Evolutionary conservation across 108 stramenopile species (phyloP), one percentile per base, ranked within the genome.

Genomic region (Seminavis robusta): DNA sequence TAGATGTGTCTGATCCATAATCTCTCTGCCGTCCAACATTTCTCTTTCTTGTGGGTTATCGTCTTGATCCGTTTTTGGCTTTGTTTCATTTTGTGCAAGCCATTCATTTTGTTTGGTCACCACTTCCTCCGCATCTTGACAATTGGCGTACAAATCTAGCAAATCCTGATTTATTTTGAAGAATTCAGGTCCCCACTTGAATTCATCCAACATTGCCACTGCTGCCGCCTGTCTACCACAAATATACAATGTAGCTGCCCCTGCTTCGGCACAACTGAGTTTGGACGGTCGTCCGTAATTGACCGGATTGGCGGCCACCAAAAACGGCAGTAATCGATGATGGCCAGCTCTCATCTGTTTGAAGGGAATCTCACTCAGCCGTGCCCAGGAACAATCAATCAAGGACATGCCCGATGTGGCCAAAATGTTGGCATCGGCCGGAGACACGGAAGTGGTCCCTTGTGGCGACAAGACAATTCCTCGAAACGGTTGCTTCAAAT

Each of bases 361-460:
- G 63, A 98, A 97, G 4, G 97, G 98, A 20, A 99, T 88, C 60
- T 95, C 95, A 45, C 84, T 84, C 25, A 97, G 54, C 20, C 97
- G 64, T 0, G 94, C 94, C 98, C 98, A 99, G 0, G 94, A 95
- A 62, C 98, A 99, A 69, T 99, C 96, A 41, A 99, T 98, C 28
- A 96, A 92, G 32, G 88, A 84, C 32, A 98, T 60, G 38, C 98
- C 98, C 24, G 57, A 53, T 13, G 75, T 74, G 33, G 81, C 82
- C 11, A 88, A 32, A 41, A 94, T 81, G 23, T 48, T 59, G 9
- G 67, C 39, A 76, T 99, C 98, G 2, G 80, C 90, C 23, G 94
- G 95, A 60, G 95, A 95, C 5, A 99, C 93, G 0, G 90, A 63
- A 6, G 71, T 59, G 15, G 77, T 86, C 1, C 85, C 98, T 45